phyloP scores from a whole-genome alignment of 2,329 filamentous ascomycete species.

The Periconia macrospinosa region DNA sequence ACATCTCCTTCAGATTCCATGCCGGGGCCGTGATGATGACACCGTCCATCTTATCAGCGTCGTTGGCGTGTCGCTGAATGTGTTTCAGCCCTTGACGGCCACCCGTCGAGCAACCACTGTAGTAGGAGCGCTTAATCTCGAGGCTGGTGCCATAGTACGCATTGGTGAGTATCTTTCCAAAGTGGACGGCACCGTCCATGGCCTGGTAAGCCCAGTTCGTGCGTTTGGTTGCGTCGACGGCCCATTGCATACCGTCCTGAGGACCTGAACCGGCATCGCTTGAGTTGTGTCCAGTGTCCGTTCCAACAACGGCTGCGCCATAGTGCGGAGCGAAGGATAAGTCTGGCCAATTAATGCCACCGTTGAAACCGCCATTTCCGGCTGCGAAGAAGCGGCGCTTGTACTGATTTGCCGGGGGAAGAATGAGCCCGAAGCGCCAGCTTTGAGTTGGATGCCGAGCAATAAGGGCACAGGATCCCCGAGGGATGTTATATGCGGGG shows the following conservation, averaged over 20 bases:
- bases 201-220: slow-evolving; percentile 2
- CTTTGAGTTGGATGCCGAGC: neutral
- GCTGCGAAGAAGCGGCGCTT: neutral
- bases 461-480: slow-evolving; percentile 5
- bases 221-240: neutral
- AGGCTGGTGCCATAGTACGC: neutral
- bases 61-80: neutral
- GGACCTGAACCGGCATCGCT: neutral
- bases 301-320: neutral
- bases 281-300: slow-evolving; percentile 1
- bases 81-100: slow-evolving; percentile 1
- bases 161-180: neutral
- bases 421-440: neutral
- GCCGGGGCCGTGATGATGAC: neutral
- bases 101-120: slow-evolving; percentile 1
- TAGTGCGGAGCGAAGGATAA: neutral
- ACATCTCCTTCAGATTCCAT: neutral
- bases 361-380: neutral
- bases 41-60: slow-evolving; percentile 1
- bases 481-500: neutral
- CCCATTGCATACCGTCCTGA: neutral
- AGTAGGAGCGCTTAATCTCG: neutral
- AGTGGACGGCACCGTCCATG: neutral
- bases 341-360: slow-evolving; percentile 1
- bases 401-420: neutral